Conservation (phyloP, 306 rosid genomes). For the Dryas octopetala region DNA sequence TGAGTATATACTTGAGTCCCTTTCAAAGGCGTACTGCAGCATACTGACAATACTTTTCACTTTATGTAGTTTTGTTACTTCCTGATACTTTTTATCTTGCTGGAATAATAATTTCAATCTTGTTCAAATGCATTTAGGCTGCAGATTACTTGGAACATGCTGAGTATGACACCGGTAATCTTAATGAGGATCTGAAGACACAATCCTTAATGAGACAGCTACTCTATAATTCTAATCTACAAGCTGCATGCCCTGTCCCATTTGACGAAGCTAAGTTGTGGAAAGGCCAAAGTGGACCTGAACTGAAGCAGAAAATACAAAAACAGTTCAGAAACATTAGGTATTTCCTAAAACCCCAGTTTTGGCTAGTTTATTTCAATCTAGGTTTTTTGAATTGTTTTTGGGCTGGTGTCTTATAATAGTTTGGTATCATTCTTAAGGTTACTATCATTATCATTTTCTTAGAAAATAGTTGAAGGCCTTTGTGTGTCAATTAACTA, state of each 20-base stretch:
- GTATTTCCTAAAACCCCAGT: conserved; percentile 35
- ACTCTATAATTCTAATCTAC: conserved; percentile 71
- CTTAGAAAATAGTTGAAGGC: background rate
- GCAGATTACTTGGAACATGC: conserved; percentile 89
- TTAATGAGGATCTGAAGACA: conserved; percentile 72
- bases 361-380: background rate
- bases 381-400: background rate
- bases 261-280: conserved; percentile 97
- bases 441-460: conserved; percentile 11
- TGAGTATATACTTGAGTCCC: conserved; percentile 35
- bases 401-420: background rate
- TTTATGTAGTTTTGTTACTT: background rate
- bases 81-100: conserved; percentile 1
- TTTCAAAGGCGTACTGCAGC: background rate
- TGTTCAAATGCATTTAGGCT: conserved; percentile 55
- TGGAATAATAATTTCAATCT: conserved; percentile 22
- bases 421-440: background rate
- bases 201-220: conserved; percentile 77
- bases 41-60: background rate
- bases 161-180: conserved; percentile 81
- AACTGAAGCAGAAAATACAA: conserved; percentile 83
- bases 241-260: conserved; percentile 97
- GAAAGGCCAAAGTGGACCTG: conserved; percentile 96
- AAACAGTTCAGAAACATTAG: conserved; percentile 93
- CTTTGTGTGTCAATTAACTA: background rate